Conservation (phyloP, 768 basidiomycete species). For the Paxillus rubicundulus region DNA sequence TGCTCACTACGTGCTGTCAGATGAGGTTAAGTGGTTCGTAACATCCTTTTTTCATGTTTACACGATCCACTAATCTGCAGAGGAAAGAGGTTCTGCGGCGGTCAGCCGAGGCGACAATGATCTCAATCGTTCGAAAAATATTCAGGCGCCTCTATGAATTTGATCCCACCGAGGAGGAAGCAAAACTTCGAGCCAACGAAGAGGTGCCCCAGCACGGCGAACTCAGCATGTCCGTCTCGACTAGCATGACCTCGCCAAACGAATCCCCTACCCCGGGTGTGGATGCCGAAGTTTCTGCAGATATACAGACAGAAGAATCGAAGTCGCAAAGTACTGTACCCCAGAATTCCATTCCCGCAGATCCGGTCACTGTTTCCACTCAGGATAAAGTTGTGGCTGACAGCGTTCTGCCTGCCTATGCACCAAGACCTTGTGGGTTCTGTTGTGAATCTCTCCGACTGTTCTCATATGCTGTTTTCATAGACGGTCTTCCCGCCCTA, state of each 20-base stretch:
- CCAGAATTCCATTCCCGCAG: background rate
- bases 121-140: constrained; percentile 77
- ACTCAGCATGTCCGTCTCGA: constrained; percentile 58
- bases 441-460: background rate
- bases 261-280: constrained; percentile 4
- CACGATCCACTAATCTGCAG: constrained; percentile 13
- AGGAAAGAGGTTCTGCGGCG: constrained; percentile 77
- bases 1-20: constrained; percentile 94
- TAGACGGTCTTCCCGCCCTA: constrained; percentile 90
- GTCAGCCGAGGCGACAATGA: constrained; percentile 87
- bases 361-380: background rate
- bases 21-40: constrained; percentile 90
- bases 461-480: background rate
- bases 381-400: constrained; percentile 11
- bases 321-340: background rate
- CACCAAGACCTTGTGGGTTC: constrained; percentile 24
- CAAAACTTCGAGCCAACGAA: constrained; percentile 50
- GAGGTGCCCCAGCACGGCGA: constrained; percentile 55
- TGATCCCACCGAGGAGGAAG: constrained; percentile 67
- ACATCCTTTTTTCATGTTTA: constrained; percentile 3
- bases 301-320: constrained; percentile 8
- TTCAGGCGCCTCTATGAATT: constrained; percentile 71
- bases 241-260: constrained; percentile 28
- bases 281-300: constrained; percentile 13
- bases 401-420: constrained; percentile 31